These are phyloP conservation scores for Rhizopus microsporus DNA, from an alignment of 371 early-diverging fungal species.

Conservation along the genomic window DNA sequence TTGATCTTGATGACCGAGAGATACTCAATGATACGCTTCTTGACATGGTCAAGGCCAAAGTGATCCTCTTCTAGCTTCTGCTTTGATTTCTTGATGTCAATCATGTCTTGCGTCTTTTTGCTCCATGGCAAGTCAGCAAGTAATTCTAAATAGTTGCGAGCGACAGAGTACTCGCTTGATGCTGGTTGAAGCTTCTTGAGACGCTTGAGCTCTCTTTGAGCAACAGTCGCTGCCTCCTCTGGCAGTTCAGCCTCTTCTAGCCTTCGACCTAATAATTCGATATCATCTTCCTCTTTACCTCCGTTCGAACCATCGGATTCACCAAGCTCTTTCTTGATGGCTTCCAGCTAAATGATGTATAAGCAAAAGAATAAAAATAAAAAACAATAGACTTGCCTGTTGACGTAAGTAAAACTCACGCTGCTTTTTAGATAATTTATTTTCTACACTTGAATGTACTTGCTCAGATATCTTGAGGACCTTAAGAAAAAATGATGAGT, in stretches of 20 bases:
- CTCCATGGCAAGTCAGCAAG: constrained; percentile 82
- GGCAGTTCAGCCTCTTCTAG: constrained; percentile 68
- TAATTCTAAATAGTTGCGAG: constrained; percentile 77
- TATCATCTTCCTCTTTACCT: constrained; percentile 62
- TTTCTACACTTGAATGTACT: constrained; percentile 78
- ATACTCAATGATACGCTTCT: constrained; percentile 81
- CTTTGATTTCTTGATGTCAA: constrained; percentile 71
- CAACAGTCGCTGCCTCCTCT: constrained; percentile 64
- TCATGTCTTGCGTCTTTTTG: constrained; percentile 55
- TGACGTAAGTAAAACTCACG: constrained; percentile 84
- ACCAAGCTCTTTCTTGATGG: constrained; percentile 81
- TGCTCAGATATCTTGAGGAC: constrained; percentile 39
- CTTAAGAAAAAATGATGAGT: background rate
- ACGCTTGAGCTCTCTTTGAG: constrained; percentile 72
- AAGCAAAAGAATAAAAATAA: background rate
- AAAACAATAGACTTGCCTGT: constrained; percentile 49
- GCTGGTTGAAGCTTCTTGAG: constrained; percentile 73
- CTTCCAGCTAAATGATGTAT: constrained; percentile 47
- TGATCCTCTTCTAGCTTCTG: constrained; percentile 79
- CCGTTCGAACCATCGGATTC: constrained; percentile 37
- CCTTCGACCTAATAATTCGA: constrained; percentile 57
- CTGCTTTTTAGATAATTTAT: constrained; percentile 76
- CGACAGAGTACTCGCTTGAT: constrained; percentile 80
- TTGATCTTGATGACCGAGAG: constrained; percentile 81
- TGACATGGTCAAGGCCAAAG: constrained; percentile 82